Base-by-base conservation (phyloP, 306 rosid species). In the Lathyrus aphaca region DNA sequence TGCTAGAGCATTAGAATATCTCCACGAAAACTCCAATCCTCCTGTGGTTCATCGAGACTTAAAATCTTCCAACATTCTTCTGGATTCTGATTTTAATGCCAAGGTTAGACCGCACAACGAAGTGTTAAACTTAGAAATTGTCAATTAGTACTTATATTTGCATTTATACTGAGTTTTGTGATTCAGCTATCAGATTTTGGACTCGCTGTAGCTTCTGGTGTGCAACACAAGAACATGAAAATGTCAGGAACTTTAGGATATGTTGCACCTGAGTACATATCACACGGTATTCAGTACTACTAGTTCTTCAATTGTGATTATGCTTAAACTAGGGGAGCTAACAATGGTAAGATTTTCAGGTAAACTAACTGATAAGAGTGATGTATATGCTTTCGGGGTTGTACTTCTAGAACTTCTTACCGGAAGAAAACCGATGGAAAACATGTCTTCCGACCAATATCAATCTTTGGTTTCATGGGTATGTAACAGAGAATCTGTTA, bases 361-460 rank as follows among this genome's bases (percentile, higher is more conserved):
- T 61, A 90, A 86, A 70, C 81, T 94, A 74, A 90, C 98, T 0
- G 98, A 94, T 68, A 94, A 90, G 77, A 87, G 96, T 9, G 97
- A 94, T 50, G 97, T 94, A 17, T 94, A 90, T 66, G 96, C 97
- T 68, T 94, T 94, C 30, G 98, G 97, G 25, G 88, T 90, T 37
- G 85, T 94, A 61, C 97, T 94, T 73, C 71, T 94, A 62, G 96
- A 94, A 74, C 94, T 94, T 68, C 76, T 90, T 50, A 84, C 88
- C 0, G 97, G 97, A 82, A 84, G 84, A 84, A 88, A 83, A 78
- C 86, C 89, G 10, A 77, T 88, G 77, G 90, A 85, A 65, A 80
- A 74, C 70, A 83, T 75, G 79, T 80, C 85, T 60, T 68, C 85
- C 8, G 65, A 83, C 27, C 86, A 81, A 73, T 83, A 74, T 64